Evolutionary conservation across 2,329 filamentous ascomycete species (phyloP), one percentile per base, ranked within the genome.

Genomic region (Ophiostoma tasmaniense): DNA sequence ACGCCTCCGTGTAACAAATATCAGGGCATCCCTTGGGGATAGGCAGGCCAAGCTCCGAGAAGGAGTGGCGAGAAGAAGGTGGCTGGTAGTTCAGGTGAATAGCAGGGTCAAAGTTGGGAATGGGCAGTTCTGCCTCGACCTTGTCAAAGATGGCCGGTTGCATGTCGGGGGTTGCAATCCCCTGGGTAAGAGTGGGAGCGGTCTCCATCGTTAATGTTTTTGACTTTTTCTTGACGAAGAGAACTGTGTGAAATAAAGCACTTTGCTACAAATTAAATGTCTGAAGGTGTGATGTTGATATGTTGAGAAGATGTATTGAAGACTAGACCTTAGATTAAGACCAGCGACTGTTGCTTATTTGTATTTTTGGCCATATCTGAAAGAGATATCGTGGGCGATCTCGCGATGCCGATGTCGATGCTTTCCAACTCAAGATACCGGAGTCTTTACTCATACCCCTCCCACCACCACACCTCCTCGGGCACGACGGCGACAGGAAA

Each of bases 41-140:
- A 2, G 64, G 22, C 2, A 72, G 67, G 3, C 71, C 71, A 28
- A 72, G 68, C 61, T 69, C 67, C 3, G 66, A 68, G 39, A 72
- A 72, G 1, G 69, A 61, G 28, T 72, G 67, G 7, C 71, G 69
- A 7, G 68, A 61, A 11, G 64, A 3, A 1, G 71, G 71, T n/a
- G 71, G 71, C 50, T 66, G 22, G 52, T 71, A 72, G 45, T 68
- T 69, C 14, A 72, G 69, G 22, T 72, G 71, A 35, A 72, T 67
- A 14, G 42, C 17, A 22, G 71, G 71, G 14, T 72, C 71, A 35
- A 72, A 72, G 14, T 65, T 45, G 37, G 64, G 64, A 14, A 65
- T 65, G 2, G 64, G n/a, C 7, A 65, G 37, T n/a, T 25, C 7
- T 45, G 64, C 35, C 25, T 65, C 64, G 11, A 65, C 64, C 35